Base-by-base conservation (phyloP, 2,329 filamentous ascomycete genomes). In the Graphilbum sp. region DNA sequence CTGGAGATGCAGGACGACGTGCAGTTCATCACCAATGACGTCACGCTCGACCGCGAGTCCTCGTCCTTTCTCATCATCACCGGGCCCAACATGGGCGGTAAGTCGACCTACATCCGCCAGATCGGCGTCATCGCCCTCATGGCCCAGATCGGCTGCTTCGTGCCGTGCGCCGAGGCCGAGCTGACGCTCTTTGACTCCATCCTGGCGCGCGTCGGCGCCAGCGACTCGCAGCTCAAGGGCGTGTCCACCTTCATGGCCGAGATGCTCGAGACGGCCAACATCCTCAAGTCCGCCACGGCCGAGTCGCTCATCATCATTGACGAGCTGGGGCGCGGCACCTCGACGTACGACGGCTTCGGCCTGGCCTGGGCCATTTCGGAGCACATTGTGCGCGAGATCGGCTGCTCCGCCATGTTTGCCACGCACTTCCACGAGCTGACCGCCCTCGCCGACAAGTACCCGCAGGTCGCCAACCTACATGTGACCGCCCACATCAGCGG, bases 191-290 rank as follows among this genome's bases (percentile, higher is more conserved):
- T 95, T 55, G 90, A 98, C 61, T 90, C 85, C 45, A 94, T 98
- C 44, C 79, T 98, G 30, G 90, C 92, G 0, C 81, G 90, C 49
- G 90, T 98, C 0, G 90, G 92, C 32, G 92, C 90, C 7, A 90
- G 82, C 49, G 92, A 98, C 59, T 93, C 84, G 7, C 90, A 96
- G 57, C 78, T 98, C 45, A 96, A 96, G 60, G 90, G 90, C 27
- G 90, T 98, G 2, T 94, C 85, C 4, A 98, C 90, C 0, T 98
- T 98, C 58, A 98, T 98, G 92, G 90, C 90, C 2, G 90, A 98
- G 62, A 98, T 98, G 90, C 72, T 98, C 18, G 90, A 98, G 57
- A 98, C 90, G 2, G 86, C 90, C 47, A 96, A 96, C 55, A 98
- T 98, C 46, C 76, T 98, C 52, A 96, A 96, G 61, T 92, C 85